Evolutionary conservation across 2,329 filamentous ascomycete species (phyloP), one percentile per base, ranked within the genome.

Genomic region (Sphaerulina vaccinii): DNA sequence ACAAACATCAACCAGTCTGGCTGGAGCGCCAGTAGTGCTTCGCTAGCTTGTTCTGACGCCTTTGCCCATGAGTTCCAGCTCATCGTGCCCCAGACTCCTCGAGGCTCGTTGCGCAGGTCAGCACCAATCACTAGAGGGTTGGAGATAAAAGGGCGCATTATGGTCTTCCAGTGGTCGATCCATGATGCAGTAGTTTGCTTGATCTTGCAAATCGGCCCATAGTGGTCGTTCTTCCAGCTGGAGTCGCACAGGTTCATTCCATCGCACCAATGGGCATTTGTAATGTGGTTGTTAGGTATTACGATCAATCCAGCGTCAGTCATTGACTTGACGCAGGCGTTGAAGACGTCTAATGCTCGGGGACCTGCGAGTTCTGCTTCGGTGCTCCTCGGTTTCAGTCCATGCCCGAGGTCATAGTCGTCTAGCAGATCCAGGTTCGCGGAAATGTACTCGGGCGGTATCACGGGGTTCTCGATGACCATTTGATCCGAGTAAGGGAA

Each of bases 281-380:
- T 87, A 67, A 87, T 87, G 68, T 87, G 85, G 68, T 87, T 82
- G 72, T 87, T 87, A 56, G 85, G 69, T 43, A 87, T 82, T 48
- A 87, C 83, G 18, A 82, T 80, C 46, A 87, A 68, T 18, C 83
- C 83, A 9, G 76, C 80, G 22, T 80, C 77, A 7, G 84, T 86
- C 61, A 87, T 71, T 9, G 81, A 55, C 41, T 75, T 70, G 22
- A 84, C 77, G 33, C 80, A 79, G 3, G 83, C 82, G 54, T 77
- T 75, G 59, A 81, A 81, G 3, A 87, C 71, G 57, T 86, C 83
- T 56, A 87, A 65, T 5, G 84, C 84, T 38, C 72, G 73, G 44
- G 71, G 64, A 1, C 80, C 80, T 21, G 54, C 18, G 4, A 54
- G 35, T 33, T 53, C 52, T 13, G 52, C 47, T 4, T 53, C 48